A percentile compares a stretch with the other conserved stretches of the same genome.
Conservation (phyloP, 1,139 yeast species). For the Sugiyamaella novakii region DNA sequence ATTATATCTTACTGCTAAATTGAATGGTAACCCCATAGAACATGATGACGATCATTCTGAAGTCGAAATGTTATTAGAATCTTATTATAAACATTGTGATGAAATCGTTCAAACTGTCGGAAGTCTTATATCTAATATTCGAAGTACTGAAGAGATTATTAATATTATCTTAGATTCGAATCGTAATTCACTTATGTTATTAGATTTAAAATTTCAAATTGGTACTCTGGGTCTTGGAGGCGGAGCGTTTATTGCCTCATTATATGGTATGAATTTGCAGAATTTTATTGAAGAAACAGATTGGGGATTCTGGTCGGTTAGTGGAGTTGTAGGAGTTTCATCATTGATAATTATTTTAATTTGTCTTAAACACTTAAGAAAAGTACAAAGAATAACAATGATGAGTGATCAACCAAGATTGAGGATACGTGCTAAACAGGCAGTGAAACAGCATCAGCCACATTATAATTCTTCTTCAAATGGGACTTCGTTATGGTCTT, state of each 20-base stretch:
- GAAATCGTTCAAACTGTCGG: conserved; percentile 95
- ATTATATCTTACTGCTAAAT: conserved; percentile 68
- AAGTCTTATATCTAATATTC: conserved; percentile 77
- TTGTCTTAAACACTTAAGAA: conserved; percentile 51
- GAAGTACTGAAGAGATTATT: conserved; percentile 93
- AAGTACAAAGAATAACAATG: conserved; percentile 68
- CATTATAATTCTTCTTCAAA: conserved; percentile 4
- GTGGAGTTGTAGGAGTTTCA: conserved; percentile 50
- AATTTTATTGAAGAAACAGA: conserved; percentile 84
- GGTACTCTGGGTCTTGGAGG: conserved; percentile 88
- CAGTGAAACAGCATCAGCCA: conserved; percentile 2
- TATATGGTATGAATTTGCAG: conserved; percentile 94
- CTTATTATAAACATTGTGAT: conserved; percentile 93
- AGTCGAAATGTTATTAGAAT: conserved; percentile 86
- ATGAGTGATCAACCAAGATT: conserved; percentile 43
- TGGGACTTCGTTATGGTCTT: conserved; percentile 16
- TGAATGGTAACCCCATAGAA: conserved; percentile 38
- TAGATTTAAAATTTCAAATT: conserved; percentile 83
- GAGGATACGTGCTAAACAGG: conserved; percentile 13
- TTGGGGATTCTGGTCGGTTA: conserved; percentile 66
- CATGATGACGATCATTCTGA: conserved; percentile 61
- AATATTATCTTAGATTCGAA: conserved; percentile 94
- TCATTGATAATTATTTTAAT: conserved; percentile 44
- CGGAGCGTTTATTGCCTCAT: conserved; percentile 78
- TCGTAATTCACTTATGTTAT: conserved; percentile 89